Conservation (phyloP, 2,329 filamentous ascomycete species). For the Sclerotinia nivalis region DNA sequence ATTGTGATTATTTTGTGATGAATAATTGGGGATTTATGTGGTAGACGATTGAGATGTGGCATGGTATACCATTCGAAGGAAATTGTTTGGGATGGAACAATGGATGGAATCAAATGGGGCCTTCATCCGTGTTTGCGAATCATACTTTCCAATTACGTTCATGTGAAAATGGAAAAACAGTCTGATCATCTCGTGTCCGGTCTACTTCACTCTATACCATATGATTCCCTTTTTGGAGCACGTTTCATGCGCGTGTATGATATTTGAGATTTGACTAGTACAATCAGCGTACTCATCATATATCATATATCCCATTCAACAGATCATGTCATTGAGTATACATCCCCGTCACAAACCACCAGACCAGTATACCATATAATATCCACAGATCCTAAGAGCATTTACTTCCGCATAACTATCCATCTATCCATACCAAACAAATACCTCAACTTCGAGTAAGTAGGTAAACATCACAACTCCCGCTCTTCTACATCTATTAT, state of each 20-base stretch:
- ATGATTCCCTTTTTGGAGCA: neutral
- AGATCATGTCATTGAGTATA: no score
- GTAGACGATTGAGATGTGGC: neutral
- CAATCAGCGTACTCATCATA: no score
- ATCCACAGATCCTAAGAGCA: no score
- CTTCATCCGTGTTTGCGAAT: no score
- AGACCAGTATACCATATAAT: no score
- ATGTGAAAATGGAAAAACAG: neutral
- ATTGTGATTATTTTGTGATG: constrained; percentile 10
- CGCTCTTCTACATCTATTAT: no score
- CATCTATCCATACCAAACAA: no score
- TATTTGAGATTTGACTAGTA: neutral
- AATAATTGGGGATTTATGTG: neutral
- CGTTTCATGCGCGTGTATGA: neutral
- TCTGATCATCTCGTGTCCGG: neutral
- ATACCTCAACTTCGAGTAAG: no score
- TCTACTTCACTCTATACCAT: neutral
- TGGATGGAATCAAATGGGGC: neutral
- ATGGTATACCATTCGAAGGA: neutral
- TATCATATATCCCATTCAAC: no score
- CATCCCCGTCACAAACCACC: no score
- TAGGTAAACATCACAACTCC: no score
- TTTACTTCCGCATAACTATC: no score
- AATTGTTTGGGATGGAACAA: neutral
- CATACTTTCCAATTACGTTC: neutral